Percentiles rank a stretch among this genome's conserved stretches.
Conservation (phyloP, 129 eudicot species). For the Chrysanthemum seticuspe region DNA sequence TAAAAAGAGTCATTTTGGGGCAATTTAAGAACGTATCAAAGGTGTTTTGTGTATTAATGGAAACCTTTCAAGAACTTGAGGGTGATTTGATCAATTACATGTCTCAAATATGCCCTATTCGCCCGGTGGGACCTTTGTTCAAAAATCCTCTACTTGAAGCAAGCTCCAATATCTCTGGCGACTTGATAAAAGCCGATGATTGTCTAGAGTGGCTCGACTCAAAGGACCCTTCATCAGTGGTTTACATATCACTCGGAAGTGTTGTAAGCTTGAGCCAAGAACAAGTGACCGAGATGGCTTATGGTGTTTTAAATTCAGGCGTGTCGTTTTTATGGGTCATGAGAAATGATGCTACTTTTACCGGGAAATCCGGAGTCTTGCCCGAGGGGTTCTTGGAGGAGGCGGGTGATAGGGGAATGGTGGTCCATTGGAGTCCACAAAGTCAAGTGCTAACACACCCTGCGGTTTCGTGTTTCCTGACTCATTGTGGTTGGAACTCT, state of each 20-base stretch:
- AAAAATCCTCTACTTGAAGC: conserved; percentile 23
- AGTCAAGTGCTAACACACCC: conserved; percentile 54
- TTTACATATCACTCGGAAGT: conserved; percentile 69
- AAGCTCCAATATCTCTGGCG: conserved; percentile 33
- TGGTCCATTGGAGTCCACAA: conserved; percentile 61
- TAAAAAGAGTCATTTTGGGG: conserved; percentile 38
- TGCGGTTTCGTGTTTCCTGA: conserved; percentile 57
- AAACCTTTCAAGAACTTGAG: conserved; percentile 67
- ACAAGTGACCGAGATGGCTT: conserved; percentile 46
- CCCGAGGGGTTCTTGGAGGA: conserved; percentile 44
- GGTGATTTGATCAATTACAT: conserved; percentile 38
- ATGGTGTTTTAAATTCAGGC: conserved; percentile 45
- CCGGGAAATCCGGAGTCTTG: conserved; percentile 1
- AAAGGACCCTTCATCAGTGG: conserved; percentile 48
- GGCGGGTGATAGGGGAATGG: conserved; percentile 39
- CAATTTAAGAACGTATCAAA: conserved; percentile 49
- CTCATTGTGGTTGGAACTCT: conserved; percentile 86
- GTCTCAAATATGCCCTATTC: conserved; percentile 40
- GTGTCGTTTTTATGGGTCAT: conserved; percentile 65
- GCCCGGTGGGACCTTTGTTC: conserved; percentile 64
- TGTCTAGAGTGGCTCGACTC: conserved; percentile 53
- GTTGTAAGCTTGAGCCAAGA: conserved; percentile 47
- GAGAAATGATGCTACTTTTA: background rate
- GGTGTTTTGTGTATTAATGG: conserved; percentile 50
- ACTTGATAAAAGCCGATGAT: conserved; percentile 43